Percentiles rank a stretch among this genome's conserved stretches.
Evolutionary conservation across 306 rosid species (phyloP).

Genomic region (Psophocarpus tetragonolobus): DNA sequence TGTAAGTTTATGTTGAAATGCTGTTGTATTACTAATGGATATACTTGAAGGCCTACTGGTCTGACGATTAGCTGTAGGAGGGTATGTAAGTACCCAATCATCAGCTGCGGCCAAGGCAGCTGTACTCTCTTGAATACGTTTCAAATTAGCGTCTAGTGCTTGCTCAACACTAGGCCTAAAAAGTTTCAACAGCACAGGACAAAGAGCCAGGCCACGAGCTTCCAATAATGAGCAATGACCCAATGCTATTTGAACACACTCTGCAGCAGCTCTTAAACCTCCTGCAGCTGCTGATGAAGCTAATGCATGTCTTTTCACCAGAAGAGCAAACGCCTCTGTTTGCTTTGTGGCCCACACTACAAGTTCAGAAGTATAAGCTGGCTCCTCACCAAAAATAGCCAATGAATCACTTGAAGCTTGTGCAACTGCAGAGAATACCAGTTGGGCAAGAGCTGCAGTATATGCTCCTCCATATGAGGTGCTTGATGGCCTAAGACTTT

Average conservation of each 20-base stretch:
- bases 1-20: constrained; percentile 86
- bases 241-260: constrained; percentile 99
- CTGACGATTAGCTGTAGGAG: constrained; percentile 67
- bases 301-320: constrained; percentile 91
- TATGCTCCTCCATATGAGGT: constrained; percentile 98
- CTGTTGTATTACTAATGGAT: constrained; percentile 47
- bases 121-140: constrained; percentile 94
- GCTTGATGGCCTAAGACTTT: constrained; percentile 92
- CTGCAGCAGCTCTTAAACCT: constrained; percentile 98
- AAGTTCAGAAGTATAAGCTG: constrained; percentile 85
- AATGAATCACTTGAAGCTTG: constrained; percentile 92
- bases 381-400: constrained; percentile 87
- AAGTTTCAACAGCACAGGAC: constrained; percentile 90
- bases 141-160: constrained; percentile 92
- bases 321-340: constrained; percentile 82
- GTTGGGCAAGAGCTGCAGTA: constrained; percentile 97
- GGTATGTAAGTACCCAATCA: constrained; percentile 82
- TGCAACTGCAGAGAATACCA: constrained; percentile 94
- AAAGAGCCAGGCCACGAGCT: constrained; percentile 92
- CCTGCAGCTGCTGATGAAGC: constrained; percentile 99
- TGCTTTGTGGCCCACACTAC: constrained; percentile 98
- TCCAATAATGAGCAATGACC: constrained; percentile 97
- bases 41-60: constrained; percentile 62
- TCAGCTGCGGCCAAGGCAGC: constrained; percentile 99
- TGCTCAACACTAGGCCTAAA: constrained; percentile 98